Evolutionary conservation across 345 rosid species (phyloP).

Genomic region (Limnanthes douglasii): DNA sequence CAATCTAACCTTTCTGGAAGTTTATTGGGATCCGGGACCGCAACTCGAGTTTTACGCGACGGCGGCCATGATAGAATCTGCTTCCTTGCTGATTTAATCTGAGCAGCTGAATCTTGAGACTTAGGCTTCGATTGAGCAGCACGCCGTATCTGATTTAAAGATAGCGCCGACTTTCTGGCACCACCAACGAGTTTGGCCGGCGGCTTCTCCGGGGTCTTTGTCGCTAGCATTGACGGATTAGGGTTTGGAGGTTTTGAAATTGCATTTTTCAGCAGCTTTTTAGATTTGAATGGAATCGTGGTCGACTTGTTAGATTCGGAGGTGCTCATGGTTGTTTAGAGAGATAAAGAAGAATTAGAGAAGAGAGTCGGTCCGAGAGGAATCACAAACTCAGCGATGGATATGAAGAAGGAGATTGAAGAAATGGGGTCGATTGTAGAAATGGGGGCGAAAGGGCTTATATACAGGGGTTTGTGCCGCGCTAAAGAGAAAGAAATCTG

Average conservation of each 20-base stretch:
- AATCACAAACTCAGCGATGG: no score
- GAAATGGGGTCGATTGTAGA: neutral
- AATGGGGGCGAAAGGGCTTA: neutral
- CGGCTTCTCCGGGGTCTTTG: slow-evolving; percentile 45
- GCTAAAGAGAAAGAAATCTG: slow-evolving; percentile 24
- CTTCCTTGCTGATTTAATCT: slow-evolving; percentile 22
- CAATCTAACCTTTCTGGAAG: slow-evolving; percentile 31
- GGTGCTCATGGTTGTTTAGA: slow-evolving; percentile 19
- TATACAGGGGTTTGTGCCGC: slow-evolving; percentile 4
- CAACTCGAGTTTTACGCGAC: slow-evolving; percentile 4
- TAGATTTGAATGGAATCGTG: slow-evolving; percentile 27
- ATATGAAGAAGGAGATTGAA: neutral
- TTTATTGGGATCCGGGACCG: slow-evolving; percentile 5
- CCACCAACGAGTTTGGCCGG: slow-evolving; percentile 21
- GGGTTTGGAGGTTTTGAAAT: slow-evolving; percentile 5
- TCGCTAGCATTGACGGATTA: slow-evolving; percentile 8
- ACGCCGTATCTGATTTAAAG: slow-evolving; percentile 40
- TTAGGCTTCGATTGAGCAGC: slow-evolving; percentile 30
- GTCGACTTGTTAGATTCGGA: slow-evolving; percentile 14
- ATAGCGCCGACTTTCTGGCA: slow-evolving; percentile 43
- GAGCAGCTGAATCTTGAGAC: slow-evolving; percentile 12
- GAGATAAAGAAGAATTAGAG: no score
- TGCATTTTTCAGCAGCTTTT: slow-evolving; percentile 15
- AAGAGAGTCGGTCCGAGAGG: neutral
- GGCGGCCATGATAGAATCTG: slow-evolving; percentile 18